Conservation (phyloP, 2,329 filamentous ascomycete genomes). For the Volutella citrinella region DNA sequence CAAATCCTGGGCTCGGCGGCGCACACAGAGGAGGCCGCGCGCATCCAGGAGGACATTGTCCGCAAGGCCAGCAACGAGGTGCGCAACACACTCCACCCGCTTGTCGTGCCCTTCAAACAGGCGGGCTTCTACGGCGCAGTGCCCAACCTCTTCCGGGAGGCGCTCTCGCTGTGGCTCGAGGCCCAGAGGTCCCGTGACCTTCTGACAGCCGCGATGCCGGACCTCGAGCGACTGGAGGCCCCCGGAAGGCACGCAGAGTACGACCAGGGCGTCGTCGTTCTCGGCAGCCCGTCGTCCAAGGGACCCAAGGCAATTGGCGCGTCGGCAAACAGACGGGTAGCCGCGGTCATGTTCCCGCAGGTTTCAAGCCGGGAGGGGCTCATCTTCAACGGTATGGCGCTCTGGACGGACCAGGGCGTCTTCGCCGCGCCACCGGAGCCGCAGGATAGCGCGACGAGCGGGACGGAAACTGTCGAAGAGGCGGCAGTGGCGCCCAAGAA, state of each 20-base stretch:
- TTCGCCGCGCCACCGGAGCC: too few relatives aligned
- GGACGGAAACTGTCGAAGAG: too few relatives aligned
- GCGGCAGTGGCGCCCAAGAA: too few relatives aligned
- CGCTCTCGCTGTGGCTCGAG: constrained; percentile 20
- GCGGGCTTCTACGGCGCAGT: constrained; percentile 23
- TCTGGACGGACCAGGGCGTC: constrained; percentile 23
- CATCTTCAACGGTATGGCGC: constrained; percentile 21
- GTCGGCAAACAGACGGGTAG: constrained; percentile 1
- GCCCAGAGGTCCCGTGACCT: constrained; percentile 25
- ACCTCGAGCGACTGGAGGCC: constrained; percentile 15
- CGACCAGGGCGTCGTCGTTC: constrained; percentile 4
- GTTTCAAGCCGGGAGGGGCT: constrained; percentile 20
- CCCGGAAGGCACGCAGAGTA: constrained; percentile 20
- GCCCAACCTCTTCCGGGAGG: constrained; percentile 21
- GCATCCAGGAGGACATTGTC: constrained; percentile 21
- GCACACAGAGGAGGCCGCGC: constrained; percentile 15
- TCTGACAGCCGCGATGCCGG: constrained; percentile 20
- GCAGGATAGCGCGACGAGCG: too few relatives aligned
- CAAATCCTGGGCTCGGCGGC: constrained; percentile 24
- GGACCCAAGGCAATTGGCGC: constrained; percentile 6
- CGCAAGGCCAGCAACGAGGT: constrained; percentile 24
- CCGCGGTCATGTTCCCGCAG: constrained; percentile 24
- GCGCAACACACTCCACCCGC: constrained; percentile 15
- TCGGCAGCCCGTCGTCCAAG: constrained; percentile 1
- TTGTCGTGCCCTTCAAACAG: constrained; percentile 22